Base-by-base conservation (phyloP, 108 stramenopile species). In the Cyclotella kingstonii region DNA sequence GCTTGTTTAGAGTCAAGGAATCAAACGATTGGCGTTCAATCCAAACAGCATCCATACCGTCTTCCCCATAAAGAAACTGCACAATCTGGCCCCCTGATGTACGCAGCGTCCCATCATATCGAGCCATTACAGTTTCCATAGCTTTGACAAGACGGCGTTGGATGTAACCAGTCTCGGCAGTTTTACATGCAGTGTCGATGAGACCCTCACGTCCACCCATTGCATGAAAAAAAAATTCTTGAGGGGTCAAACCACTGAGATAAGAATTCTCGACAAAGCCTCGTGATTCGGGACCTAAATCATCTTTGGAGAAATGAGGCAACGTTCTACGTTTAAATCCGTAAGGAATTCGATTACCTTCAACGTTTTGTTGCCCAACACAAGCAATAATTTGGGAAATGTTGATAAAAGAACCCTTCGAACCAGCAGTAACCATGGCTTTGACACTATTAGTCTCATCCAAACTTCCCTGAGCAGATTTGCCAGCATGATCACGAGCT, bases 171-270 rank as follows among this genome's bases (percentile, higher is more conserved):
- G 97, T 98, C 77, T 97, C 95, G 23, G 98, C 95, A 21, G 98
- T 99, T 78, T 99, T 99, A 66, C 97, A 97, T 5, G 98, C 98
- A 14, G 98, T 99, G 76, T 99, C 98, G 67, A 99, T 99, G 47
- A 97, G 80, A 78, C 98, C 97, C 63, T 97, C 97, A 40, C 97
- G 86, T 27, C 97, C 97, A 72, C 97, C 97, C 98, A 99, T 99
- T 50, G 97, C 97, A 71, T 99, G 98, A 64, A 99, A 99, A 82
- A 96, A 99, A 79, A 99, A 99, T 73, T 99, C 98, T 83, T 97
- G 96, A 4, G 99, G 97, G 42, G 84, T 89, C 35, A 99, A 71
- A 8, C 99, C 99, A 54, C 97, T 81, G 21, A 99, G 82, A 73
- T 99, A 99, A 8, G 93, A 95, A 66, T 99, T 99, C 79, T 99